A percentile compares a stretch with the other conserved stretches of the same genome.
Conservation (phyloP, 805 yeast species). For the Candida rishiriensis region DNA sequence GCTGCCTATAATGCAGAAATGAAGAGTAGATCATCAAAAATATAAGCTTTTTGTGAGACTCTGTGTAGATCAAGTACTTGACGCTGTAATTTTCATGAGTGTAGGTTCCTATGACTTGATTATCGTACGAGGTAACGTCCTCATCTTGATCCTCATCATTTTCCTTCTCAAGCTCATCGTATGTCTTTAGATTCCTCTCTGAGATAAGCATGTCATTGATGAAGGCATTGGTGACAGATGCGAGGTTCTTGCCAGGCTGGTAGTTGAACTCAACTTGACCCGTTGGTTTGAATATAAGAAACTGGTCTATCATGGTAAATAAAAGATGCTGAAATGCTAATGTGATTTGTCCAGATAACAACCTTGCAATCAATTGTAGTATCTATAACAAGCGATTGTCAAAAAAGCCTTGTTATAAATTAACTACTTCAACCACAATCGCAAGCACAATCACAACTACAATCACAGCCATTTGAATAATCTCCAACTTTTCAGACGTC, state of each 20-base stretch:
- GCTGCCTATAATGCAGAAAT: slow-evolving; percentile 25
- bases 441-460: no score
- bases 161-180: slow-evolving; percentile 13
- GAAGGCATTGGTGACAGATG: slow-evolving; percentile 42
- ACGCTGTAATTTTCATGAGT: slow-evolving; percentile 39
- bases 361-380: no score
- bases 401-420: no score
- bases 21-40: slow-evolving; percentile 41
- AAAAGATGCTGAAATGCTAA: no score
- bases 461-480: no score
- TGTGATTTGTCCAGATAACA: no score
- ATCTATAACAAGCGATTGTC: no score
- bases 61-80: slow-evolving; percentile 37
- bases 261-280: slow-evolving; percentile 51
- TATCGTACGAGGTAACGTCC: slow-evolving; percentile 20
- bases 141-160: slow-evolving; percentile 20
- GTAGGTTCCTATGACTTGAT: slow-evolving; percentile 24
- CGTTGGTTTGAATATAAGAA: slow-evolving; percentile 44
- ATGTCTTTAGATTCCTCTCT: slow-evolving; percentile 27
- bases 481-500: no score
- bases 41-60: slow-evolving; percentile 31
- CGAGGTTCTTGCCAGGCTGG: slow-evolving; percentile 34
- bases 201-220: slow-evolving; percentile 46
- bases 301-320: slow-evolving; percentile 41
- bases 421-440: no score